These are phyloP conservation scores for Solanum chacoense DNA, from an alignment of 305 asterid species.

Conservation along the genomic window DNA sequence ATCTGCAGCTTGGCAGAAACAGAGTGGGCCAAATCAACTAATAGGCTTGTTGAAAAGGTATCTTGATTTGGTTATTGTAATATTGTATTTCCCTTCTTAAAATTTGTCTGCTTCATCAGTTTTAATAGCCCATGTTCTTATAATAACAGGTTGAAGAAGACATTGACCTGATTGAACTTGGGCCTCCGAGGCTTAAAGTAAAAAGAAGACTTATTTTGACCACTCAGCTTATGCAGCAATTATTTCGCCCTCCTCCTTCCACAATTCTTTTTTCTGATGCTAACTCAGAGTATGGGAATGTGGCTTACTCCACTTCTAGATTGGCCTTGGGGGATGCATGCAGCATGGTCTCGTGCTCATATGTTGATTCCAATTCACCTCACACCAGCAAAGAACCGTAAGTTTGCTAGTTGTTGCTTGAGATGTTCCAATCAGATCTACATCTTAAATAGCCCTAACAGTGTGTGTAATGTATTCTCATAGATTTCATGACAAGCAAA, in stretches of 20 bases:
- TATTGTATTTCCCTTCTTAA: neutral
- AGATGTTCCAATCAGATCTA: conserved; percentile 6
- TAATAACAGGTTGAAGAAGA: conserved; percentile 43
- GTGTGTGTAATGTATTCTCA: conserved; percentile 3
- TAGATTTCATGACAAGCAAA: conserved; percentile 30
- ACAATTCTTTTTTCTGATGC: conserved; percentile 39
- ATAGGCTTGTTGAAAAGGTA: conserved; percentile 51
- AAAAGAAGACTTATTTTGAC: conserved; percentile 62
- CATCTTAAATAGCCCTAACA: neutral
- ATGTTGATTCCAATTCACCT: conserved; percentile 17
- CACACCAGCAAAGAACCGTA: conserved; percentile 31
- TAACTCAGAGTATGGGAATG: conserved; percentile 22
- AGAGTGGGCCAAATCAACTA: conserved; percentile 53
- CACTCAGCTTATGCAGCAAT: conserved; percentile 75
- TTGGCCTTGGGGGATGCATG: conserved; percentile 58
- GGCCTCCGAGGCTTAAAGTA: conserved; percentile 29
- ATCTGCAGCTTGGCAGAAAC: conserved; percentile 45
- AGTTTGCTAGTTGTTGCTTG: conserved; percentile 15
- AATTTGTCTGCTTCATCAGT: neutral
- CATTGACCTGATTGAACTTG: conserved; percentile 35
- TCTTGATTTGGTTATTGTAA: conserved; percentile 9
- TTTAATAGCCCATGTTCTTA: neutral
- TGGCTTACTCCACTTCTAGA: conserved; percentile 41
- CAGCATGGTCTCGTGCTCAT: conserved; percentile 27
- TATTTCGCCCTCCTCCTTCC: conserved; percentile 40